Conservation (phyloP, 306 rosid species). For the Geum urbanum region DNA sequence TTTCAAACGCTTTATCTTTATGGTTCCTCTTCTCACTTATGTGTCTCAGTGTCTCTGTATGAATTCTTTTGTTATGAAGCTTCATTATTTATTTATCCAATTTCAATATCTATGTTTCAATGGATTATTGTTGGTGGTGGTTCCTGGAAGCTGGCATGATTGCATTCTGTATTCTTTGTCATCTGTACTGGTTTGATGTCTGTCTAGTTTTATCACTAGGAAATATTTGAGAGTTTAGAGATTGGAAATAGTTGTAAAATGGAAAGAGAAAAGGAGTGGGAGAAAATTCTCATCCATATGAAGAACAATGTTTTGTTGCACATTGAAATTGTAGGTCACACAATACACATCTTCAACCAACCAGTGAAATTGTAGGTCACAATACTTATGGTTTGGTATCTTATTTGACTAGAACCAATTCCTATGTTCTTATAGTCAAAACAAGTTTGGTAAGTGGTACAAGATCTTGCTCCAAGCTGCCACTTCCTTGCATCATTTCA, state of each 20-base stretch:
- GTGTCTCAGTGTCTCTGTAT: conserved; percentile 21
- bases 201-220: background rate
- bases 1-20: conserved; percentile 30
- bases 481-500: background rate
- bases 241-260: background rate
- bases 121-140: background rate
- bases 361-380: background rate
- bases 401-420: conserved; percentile 1
- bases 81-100: conserved; percentile 28
- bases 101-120: conserved; percentile 12
- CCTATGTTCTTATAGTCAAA: background rate
- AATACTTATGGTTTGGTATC: background rate
- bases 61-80: conserved; percentile 17
- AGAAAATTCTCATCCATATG: background rate
- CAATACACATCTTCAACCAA: too few relatives aligned
- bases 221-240: background rate
- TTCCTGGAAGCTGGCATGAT: conserved; percentile 2
- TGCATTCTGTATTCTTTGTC: background rate
- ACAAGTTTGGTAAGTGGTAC: conserved; percentile 4
- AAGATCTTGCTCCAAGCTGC: background rate
- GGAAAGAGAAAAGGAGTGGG: background rate
- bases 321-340: too few relatives aligned
- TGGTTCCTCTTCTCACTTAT: conserved; percentile 8
- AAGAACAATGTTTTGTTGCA: background rate
- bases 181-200: background rate